Conservation (phyloP, 176 grass and related monocot genomes). For the Miscanthus lutarioriparius region DNA sequence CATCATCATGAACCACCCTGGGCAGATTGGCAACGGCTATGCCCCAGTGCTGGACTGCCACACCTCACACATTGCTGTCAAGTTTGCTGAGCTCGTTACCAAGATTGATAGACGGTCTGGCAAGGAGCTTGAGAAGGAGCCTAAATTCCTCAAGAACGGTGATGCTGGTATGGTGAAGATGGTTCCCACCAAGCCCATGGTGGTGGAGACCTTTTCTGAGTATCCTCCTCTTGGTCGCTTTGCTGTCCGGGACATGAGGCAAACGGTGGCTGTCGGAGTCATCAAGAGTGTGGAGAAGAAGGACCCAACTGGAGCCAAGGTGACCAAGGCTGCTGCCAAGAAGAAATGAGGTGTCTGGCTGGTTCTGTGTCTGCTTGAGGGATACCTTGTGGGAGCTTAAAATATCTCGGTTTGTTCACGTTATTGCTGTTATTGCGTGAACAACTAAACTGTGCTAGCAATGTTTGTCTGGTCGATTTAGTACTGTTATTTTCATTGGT, state of each 20-base stretch:
- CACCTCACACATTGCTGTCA: constrained; percentile 91
- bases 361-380: background rate
- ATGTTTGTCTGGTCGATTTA: background rate
- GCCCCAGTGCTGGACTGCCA: constrained; percentile 87
- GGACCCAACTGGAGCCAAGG: constrained; percentile 73
- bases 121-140: constrained; percentile 88
- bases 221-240: constrained; percentile 88
- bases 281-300: constrained; percentile 88
- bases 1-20: constrained; percentile 97
- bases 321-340: constrained; percentile 87
- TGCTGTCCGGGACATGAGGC: constrained; percentile 76
- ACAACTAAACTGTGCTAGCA: background rate
- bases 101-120: constrained; percentile 88
- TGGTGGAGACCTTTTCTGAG: constrained; percentile 69
- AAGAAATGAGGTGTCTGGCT: constrained; percentile 61
- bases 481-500: too few species aligned
- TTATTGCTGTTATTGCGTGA: too few species aligned
- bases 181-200: constrained; percentile 96
- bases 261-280: constrained; percentile 81
- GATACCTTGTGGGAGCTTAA: background rate
- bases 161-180: constrained; percentile 92
- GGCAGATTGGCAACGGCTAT: constrained; percentile 83
- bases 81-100: constrained; percentile 76
- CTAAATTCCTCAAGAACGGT: constrained; percentile 91
- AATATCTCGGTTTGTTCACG: too few species aligned